phyloP scores from a whole-genome alignment of 192 early-diverging fungal species.

The Backusella circina region DNA sequence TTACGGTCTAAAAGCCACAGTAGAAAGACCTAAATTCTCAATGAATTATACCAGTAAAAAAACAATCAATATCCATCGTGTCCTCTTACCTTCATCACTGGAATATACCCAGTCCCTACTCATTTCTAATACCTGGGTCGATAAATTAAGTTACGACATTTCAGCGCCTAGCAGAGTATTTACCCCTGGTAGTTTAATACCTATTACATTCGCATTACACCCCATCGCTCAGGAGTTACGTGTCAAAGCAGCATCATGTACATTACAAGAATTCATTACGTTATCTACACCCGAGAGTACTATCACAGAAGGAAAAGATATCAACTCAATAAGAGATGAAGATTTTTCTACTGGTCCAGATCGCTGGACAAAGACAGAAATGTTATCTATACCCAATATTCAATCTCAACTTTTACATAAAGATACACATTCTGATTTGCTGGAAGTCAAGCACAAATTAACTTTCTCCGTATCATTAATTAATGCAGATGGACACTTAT shows the following conservation, averaged over 20 bases:
- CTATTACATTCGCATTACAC: conserved; percentile 44
- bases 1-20: conserved; percentile 50
- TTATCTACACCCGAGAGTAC: conserved; percentile 26
- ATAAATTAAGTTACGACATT: conserved; percentile 57
- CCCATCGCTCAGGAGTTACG: conserved; percentile 48
- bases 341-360: not conserved
- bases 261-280: conserved; percentile 56
- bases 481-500: conserved; percentile 36
- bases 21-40: conserved; percentile 54
- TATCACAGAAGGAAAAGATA: conserved; percentile 14
- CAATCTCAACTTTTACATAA: not conserved
- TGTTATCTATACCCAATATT: conserved; percentile 17
- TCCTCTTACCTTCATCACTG: conserved; percentile 44
- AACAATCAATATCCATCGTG: conserved; percentile 41
- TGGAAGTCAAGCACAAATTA: conserved; percentile 36
- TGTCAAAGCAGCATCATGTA: conserved; percentile 39
- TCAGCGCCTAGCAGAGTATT: conserved; percentile 47
- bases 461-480: conserved; percentile 28
- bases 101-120: conserved; percentile 48
- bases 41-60: conserved; percentile 42
- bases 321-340: conserved; percentile 13
- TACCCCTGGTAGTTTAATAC: conserved; percentile 45
- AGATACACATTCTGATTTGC: conserved; percentile 31
- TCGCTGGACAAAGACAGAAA: conserved; percentile 20
- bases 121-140: conserved; percentile 54